Evolutionary conservation across 2,329 filamentous ascomycete species (phyloP), one percentile per base, ranked within the genome.

Genomic region (Fusarium sp.): DNA sequence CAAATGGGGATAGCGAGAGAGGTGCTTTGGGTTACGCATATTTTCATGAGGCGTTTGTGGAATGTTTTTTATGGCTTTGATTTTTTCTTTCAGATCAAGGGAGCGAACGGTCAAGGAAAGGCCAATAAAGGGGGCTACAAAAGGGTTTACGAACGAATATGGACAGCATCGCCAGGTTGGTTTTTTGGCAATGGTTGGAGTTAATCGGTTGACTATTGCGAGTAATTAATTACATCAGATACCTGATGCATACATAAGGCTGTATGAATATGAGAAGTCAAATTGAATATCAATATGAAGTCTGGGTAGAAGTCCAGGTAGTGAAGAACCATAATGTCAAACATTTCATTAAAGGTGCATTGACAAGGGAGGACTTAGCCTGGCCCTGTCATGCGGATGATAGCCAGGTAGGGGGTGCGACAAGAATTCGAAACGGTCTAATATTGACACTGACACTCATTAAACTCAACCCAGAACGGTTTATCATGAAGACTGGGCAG

Each of bases 11-110:
- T 58, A 47, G 22, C n/a, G 49, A 49, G 48, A 52, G 63, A 56
- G 44, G 35, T 66, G 49, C 52, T 49, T 48, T 65, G 49, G 52
- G 43, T 45, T 56, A 62, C 67, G 70, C 62, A 72, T 69, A 62
- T 69, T 52, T 54, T 68, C 49, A 63, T 63, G 62, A 61, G 70
- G 72, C 68, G 67, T 70, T 71, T 63, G 35, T 68, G 71, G 70
- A 70, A 68, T 70, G 68, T 63, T 66, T 69, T 58, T 48, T 56
- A 47, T 44, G 55, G 50, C 24, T 67, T 55, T 55, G 37, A 48
- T 40, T 52, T 48, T 24, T 48, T 43, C n/a, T 22, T 37, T 51
- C 51, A 45, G 22, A 45, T 58, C 50, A 67, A 61, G 58, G 58
- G 63, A 66, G 63, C 58, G 53, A 48, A 35, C 41, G 50, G 30